Evolutionary conservation across 1,284 basidiomycete genomes (phyloP), one percentile per base, ranked within the genome.

Genomic region (Ceratobasidium sp.): DNA sequence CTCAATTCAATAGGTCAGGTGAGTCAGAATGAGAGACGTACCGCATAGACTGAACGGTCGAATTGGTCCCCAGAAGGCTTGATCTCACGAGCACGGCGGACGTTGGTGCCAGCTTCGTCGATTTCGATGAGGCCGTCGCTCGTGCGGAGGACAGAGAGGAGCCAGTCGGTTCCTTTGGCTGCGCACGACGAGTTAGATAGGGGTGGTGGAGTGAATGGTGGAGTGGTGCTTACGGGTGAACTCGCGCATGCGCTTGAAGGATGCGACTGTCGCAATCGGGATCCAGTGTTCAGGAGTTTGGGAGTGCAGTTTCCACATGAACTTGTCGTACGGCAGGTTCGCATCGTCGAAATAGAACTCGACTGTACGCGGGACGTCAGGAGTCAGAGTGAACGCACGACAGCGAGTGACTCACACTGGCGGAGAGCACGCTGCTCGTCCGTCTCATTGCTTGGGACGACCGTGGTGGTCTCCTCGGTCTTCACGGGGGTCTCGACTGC

Each of bases 321-420:
- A 98, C 90, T 93, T 96, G 88, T 98, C 98, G 78, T 91, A 96
- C 14, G 98, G 97, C 61, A 99, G 87, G 83, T 99, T 99, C 38
- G 95, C 89, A 82, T 98, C 95, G 64, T 93, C 93, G 83, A 99
- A 96, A 86, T 99, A 99, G 83, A 98, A 99, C 82, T 97, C 94
- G 79, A 98, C 96, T 98, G 75, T 32, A 54, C 52, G 43, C 11
- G 46, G 11, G 47, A 14, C 21, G 21, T 32, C 44, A 16, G n/a
- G 52, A 2, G 50, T 67, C 41, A 54, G 54, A 16, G 16, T 26
- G 35, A 28, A 30, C 14, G n/a, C n/a, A 32, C 16, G 38, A 11
- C 30, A 28, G 52, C 43, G 32, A 5, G 38, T 3, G 13, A 67
- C 64, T 70, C 32, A 70, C 66, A 70, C 23, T 70, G 66, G 16